Evolutionary conservation across 2,329 filamentous ascomycete species (phyloP).

Genomic region (Onygena corvina): DNA sequence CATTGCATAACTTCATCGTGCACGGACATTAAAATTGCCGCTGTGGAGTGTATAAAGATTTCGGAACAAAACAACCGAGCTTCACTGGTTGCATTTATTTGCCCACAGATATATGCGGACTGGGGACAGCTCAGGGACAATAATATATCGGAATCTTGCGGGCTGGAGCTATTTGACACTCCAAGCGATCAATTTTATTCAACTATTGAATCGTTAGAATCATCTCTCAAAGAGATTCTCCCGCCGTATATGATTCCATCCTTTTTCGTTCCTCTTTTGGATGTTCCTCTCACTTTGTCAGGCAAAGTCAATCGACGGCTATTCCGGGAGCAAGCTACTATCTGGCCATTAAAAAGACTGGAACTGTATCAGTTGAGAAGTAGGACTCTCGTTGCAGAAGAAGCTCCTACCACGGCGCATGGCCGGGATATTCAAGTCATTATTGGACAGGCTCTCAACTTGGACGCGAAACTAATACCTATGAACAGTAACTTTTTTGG

Average conservation of each 20-base stretch:
- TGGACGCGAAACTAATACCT: background rate
- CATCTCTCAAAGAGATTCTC: background rate
- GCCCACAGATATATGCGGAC: background rate
- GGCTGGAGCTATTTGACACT: background rate
- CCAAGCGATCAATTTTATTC: background rate
- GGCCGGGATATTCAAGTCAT: background rate
- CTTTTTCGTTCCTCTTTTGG: background rate
- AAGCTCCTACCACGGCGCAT: background rate
- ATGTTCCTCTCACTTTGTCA: constrained; percentile 16
- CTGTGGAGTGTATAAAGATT: background rate
- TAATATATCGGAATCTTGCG: background rate
- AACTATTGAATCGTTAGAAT: background rate
- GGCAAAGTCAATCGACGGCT: constrained; percentile 24
- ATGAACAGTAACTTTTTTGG: constrained; percentile 8
- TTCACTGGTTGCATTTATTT: background rate
- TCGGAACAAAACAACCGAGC: background rate
- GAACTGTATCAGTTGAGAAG: too few species aligned
- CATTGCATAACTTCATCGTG: background rate
- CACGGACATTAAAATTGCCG: background rate
- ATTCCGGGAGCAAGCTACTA: background rate
- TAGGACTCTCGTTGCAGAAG: background rate
- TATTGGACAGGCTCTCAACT: background rate
- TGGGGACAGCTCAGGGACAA: background rate
- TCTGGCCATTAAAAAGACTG: background rate
- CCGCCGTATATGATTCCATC: constrained; percentile 5